phyloP scores from a whole-genome alignment of 495 filamentous ascomycete genomes.

The Talaromyces trachyspermus region DNA sequence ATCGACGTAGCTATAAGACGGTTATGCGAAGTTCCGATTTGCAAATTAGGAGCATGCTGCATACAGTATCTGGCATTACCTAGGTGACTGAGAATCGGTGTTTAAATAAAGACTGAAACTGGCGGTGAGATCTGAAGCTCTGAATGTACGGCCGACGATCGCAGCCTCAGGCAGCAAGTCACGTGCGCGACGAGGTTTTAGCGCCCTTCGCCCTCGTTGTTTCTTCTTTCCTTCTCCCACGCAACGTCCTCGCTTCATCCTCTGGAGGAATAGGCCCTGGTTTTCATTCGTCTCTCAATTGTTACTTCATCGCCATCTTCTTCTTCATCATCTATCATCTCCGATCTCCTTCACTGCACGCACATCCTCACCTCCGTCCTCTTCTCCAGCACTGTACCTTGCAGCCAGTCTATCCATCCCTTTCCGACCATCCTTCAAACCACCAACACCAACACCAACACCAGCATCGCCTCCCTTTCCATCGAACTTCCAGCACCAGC shows the following conservation, averaged over 20 bases:
- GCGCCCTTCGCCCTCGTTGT: neutral
- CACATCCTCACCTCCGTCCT: conserved; percentile 16
- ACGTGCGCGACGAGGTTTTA: neutral
- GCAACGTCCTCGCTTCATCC: neutral
- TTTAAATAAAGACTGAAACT: neutral
- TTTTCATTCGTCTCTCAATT: too few species aligned
- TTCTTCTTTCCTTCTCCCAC: too few species aligned
- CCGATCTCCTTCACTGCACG: conserved; percentile 13
- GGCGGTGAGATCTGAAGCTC: neutral
- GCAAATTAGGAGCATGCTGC: too few species aligned
- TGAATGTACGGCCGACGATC: neutral
- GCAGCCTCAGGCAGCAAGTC: neutral
- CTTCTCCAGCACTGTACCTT: conserved; percentile 28
- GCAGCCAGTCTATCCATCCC: conserved; percentile 25
- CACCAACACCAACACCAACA: conserved; percentile 60
- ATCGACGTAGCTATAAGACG: neutral
- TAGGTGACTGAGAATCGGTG: too few species aligned
- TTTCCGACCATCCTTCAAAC: conserved; percentile 17
- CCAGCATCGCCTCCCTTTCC: too few species aligned
- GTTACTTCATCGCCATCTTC: too few species aligned
- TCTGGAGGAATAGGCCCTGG: neutral
- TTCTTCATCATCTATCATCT: neutral
- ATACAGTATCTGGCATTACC: too few species aligned
- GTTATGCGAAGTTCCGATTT: too few species aligned
- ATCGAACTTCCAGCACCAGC: conserved; percentile 36